phyloP scores from a whole-genome alignment of 371 early-diverging fungal species.

The Catenaria anguillulae region DNA sequence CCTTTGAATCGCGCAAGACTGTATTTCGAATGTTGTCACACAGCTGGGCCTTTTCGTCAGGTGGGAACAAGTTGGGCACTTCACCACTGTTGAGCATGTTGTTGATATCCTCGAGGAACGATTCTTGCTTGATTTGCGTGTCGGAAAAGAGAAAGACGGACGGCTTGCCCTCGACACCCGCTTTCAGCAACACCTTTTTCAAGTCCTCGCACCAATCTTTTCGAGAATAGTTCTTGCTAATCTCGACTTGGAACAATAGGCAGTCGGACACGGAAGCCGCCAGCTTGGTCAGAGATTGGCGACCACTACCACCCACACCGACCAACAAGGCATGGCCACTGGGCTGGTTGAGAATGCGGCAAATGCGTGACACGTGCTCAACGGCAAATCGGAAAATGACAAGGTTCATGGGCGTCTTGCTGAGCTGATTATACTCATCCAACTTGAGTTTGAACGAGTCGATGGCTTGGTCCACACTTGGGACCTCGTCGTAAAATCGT shows the following conservation, averaged over 20 bases:
- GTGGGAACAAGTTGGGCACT: constrained; percentile 40
- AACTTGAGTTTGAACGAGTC: constrained; percentile 28
- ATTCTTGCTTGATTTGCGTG: constrained; percentile 36
- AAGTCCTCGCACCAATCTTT: constrained; percentile 43
- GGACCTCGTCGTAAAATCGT: constrained; percentile 32
- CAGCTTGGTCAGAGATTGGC: constrained; percentile 32
- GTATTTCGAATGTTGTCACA: constrained; percentile 19
- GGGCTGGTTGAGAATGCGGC: constrained; percentile 37
- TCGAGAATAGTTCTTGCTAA: constrained; percentile 33
- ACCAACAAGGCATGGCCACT: constrained; percentile 37
- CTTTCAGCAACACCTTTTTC: constrained; percentile 26
- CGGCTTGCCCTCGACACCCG: constrained; percentile 35
- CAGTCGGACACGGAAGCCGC: constrained; percentile 42
- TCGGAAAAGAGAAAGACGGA: constrained; percentile 37
- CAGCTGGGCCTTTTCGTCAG: constrained; percentile 22
- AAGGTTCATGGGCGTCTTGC: constrained; percentile 35
- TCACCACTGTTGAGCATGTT: constrained; percentile 42
- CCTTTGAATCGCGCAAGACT: constrained; percentile 32
- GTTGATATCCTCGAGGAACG: constrained; percentile 40
- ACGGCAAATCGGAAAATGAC: constrained; percentile 43
- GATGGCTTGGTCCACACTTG: constrained; percentile 22
- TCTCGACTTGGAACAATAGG: constrained; percentile 38
- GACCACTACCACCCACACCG: constrained; percentile 39
- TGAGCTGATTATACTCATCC: constrained; percentile 38
- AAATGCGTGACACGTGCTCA: constrained; percentile 37